These are phyloP conservation scores for Neurospora sp. DNA, from an alignment of 495 filamentous ascomycete species.

Conservation along the genomic window DNA sequence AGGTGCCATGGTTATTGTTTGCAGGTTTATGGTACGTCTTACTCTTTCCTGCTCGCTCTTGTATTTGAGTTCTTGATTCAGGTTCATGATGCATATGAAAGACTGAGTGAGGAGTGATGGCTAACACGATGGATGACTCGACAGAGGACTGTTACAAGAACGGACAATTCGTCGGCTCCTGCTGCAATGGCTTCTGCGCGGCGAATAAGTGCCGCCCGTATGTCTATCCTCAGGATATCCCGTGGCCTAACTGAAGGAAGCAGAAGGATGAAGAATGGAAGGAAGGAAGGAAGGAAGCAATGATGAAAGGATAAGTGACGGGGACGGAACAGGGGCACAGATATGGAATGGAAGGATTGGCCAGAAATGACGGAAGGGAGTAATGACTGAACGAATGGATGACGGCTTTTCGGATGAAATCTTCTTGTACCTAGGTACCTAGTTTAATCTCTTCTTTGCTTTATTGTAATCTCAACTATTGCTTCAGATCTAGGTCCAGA, in stretches of 20 bases:
- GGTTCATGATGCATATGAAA: too few relatives aligned
- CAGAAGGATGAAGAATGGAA: neutral
- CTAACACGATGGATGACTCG: neutral
- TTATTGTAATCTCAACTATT: neutral
- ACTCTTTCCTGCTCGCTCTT: too few relatives aligned
- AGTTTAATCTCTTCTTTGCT: neutral
- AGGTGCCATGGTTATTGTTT: conserved; percentile 20
- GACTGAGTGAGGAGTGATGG: neutral
- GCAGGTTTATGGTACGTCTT: conserved; percentile 4
- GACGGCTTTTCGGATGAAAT: neutral
- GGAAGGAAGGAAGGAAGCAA: neutral
- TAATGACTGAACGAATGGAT: neutral
- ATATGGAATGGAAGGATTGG: neutral
- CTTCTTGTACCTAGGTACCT: neutral
- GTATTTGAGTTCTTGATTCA: too few relatives aligned
- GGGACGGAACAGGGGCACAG: neutral
- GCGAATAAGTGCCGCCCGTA: conserved; percentile 23
- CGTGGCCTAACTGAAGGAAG: neutral
- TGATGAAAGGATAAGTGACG: neutral
- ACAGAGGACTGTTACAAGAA: conserved; percentile 14
- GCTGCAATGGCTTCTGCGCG: conserved; percentile 22
- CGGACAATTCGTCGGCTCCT: conserved; percentile 17
- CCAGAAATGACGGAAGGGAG: neutral
- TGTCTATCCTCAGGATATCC: conserved; percentile 4
- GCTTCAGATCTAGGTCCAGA: neutral